These are phyloP conservation scores for Talaromyces sp. DNA, from an alignment of 2,329 filamentous ascomycete species.

Conservation along the genomic window DNA sequence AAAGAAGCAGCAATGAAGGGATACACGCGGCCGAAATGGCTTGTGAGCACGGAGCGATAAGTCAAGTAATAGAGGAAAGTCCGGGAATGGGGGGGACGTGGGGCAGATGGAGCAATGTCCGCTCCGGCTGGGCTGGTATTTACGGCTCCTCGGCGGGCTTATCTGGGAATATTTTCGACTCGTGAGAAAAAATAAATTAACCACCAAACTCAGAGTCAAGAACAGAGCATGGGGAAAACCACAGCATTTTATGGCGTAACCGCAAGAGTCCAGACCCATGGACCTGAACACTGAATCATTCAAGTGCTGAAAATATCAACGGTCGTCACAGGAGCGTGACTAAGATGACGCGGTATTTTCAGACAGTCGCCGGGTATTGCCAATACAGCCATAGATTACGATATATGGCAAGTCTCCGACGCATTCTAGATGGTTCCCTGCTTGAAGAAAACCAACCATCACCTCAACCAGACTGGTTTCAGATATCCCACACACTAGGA, in stretches of 20 bases:
- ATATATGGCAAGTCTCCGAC: background rate
- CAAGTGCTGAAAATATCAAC: background rate
- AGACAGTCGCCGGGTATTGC: background rate
- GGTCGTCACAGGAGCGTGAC: background rate
- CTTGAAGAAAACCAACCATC: background rate
- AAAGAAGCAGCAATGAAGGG: background rate
- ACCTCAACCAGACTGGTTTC: background rate
- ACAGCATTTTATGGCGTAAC: background rate
- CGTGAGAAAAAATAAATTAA: background rate
- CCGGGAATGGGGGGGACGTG: background rate
- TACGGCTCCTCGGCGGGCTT: background rate
- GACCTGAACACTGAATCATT: background rate
- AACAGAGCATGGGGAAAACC: background rate
- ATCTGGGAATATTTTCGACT: background rate
- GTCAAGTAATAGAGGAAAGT: background rate
- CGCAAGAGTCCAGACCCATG: background rate
- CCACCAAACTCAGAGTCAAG: background rate
- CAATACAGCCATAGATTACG: constrained; percentile 1
- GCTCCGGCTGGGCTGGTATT: background rate
- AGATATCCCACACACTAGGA: background rate
- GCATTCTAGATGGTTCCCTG: background rate
- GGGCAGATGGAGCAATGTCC: constrained; percentile 8
- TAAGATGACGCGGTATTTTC: background rate
- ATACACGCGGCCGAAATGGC: background rate
- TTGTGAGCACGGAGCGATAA: background rate